phyloP scores from a whole-genome alignment of 139 green algal genomes.

The Chlamydomonas sp. region DNA sequence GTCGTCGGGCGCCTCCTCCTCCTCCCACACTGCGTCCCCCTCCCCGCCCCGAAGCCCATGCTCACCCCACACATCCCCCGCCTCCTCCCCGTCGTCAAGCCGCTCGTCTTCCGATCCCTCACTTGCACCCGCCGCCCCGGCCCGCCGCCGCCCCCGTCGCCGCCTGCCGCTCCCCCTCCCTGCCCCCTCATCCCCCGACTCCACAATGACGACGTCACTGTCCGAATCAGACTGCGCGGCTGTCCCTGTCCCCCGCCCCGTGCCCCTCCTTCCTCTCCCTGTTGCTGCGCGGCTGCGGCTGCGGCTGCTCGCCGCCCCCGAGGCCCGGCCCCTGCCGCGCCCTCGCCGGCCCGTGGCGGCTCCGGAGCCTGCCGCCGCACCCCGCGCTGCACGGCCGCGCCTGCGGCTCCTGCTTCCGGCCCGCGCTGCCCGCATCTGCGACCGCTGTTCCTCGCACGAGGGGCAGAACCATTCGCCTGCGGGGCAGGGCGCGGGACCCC shows the following conservation, averaged over 20 bases:
- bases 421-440: not conserved
- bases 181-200: no score
- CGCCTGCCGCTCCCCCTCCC: no score
- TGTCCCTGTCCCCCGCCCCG: not conserved
- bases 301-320: not conserved
- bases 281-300: not conserved
- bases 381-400: not conserved
- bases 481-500: no score
- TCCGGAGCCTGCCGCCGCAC: not conserved
- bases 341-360: not conserved
- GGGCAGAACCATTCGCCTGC: conserved; percentile 73
- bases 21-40: not conserved
- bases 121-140: no score
- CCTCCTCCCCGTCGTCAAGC: not conserved
- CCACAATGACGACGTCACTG: not conserved
- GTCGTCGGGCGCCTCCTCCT: not conserved
- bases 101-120: not conserved
- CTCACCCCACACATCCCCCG: not conserved
- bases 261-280: not conserved
- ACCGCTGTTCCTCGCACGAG: conserved; percentile 21
- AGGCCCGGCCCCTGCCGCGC: not conserved
- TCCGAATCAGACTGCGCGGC: not conserved
- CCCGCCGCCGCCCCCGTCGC: no score
- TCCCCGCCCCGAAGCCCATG: not conserved
- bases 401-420: not conserved